Percentiles rank a stretch among this genome's conserved stretches.
Conservation (phyloP, 768 basidiomycete genomes). For the Trametes elegans region DNA sequence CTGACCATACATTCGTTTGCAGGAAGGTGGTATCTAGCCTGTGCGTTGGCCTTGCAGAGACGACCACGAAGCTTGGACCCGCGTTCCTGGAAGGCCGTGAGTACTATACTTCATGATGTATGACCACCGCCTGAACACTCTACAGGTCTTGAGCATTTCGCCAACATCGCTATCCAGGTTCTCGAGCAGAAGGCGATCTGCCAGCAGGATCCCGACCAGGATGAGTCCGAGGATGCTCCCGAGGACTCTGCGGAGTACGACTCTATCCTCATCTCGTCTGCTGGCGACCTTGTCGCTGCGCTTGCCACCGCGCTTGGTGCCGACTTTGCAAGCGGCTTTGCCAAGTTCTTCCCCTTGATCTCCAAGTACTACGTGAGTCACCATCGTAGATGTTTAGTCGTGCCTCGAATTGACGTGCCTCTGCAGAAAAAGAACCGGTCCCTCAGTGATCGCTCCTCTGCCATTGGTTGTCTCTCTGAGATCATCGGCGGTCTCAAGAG, state of each 20-base stretch:
- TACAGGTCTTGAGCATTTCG: constrained; percentile 73
- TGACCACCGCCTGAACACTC: not conserved
- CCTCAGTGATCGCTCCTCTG: constrained; percentile 86
- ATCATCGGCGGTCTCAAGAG: constrained; percentile 90
- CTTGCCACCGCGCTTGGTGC: constrained; percentile 82
- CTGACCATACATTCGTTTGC: constrained; percentile 26
- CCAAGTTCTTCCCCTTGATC: constrained; percentile 85
- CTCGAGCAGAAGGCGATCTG: constrained; percentile 94
- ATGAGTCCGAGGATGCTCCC: constrained; percentile 79
- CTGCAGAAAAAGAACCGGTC: constrained; percentile 80
- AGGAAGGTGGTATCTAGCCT: constrained; percentile 88
- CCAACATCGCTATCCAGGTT: constrained; percentile 78
- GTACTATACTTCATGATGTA: constrained; percentile 29
- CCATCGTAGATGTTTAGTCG: too few relatives aligned
- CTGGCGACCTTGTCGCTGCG: constrained; percentile 89
- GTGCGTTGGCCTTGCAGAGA: constrained; percentile 87
- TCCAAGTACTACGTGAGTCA: constrained; percentile 84
- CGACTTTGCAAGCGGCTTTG: constrained; percentile 81
- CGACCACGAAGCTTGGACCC: constrained; percentile 89
- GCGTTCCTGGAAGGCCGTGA: constrained; percentile 76
- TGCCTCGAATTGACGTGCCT: not conserved
- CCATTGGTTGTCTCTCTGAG: constrained; percentile 93
- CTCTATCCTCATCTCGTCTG: constrained; percentile 90
- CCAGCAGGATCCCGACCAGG: constrained; percentile 94
- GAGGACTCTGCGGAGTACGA: constrained; percentile 96